Evolutionary conservation across 2,329 filamentous ascomycete genomes (phyloP).

Genomic region (Venturia aucupariae): DNA sequence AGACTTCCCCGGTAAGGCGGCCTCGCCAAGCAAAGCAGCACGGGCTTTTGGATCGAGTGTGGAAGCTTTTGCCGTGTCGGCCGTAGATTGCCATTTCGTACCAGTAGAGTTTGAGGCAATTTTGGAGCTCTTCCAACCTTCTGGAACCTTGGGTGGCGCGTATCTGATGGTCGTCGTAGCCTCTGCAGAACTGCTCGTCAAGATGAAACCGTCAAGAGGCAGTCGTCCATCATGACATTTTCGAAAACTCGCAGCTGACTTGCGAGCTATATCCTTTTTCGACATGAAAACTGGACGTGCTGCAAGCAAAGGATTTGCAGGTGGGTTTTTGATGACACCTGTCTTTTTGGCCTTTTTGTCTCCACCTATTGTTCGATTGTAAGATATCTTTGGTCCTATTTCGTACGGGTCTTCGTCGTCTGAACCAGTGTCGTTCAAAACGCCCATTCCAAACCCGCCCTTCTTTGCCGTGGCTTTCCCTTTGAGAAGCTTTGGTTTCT

Average conservation of each 20-base stretch:
- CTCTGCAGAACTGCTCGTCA: conserved; percentile 44
- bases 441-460: conserved; percentile 74
- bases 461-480: conserved; percentile 43
- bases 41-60: conserved; percentile 66
- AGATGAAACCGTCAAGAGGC: conserved; percentile 70
- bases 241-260: conserved; percentile 37
- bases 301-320: conserved; percentile 54
- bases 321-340: conserved; percentile 40
- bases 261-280: conserved; percentile 43
- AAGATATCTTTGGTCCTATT: conserved; percentile 81
- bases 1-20: conserved; percentile 77
- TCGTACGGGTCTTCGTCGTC: conserved; percentile 94
- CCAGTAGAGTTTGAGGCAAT: conserved; percentile 26
- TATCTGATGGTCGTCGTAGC: conserved; percentile 40
- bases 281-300: conserved; percentile 68
- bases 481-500: conserved; percentile 24
- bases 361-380: conserved; percentile 70
- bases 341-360: conserved; percentile 69
- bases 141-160: conserved; percentile 57
- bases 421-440: conserved; percentile 86
- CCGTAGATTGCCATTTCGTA: conserved; percentile 43
- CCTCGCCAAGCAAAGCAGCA: conserved; percentile 72
- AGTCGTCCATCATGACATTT: conserved; percentile 78
- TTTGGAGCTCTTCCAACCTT: conserved; percentile 63
- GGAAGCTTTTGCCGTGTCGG: conserved; percentile 70